Percentiles rank a stretch among this genome's conserved stretches.
These are phyloP conservation scores for Starmerella sirachaensis DNA, from an alignment of 805 yeast species.

Conservation along the genomic window DNA sequence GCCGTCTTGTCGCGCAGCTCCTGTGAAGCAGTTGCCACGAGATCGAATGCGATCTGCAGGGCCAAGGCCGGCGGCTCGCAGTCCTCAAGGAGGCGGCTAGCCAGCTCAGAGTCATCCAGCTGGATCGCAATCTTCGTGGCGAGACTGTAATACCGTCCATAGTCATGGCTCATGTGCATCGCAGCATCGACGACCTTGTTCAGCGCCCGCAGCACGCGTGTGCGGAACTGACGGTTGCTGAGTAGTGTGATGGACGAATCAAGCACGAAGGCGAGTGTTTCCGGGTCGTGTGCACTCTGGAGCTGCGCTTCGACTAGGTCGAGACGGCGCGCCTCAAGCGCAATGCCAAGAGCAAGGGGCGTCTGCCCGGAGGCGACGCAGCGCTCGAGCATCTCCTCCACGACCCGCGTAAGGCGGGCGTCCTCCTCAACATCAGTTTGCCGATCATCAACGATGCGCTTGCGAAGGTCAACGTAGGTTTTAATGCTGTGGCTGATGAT, in stretches of 20 bases:
- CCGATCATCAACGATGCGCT: constrained; percentile 34
- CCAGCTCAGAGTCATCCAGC: constrained; percentile 63
- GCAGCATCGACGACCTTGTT: constrained; percentile 43
- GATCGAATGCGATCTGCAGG: constrained; percentile 89
- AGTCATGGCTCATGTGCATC: constrained; percentile 28
- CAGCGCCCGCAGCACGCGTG: constrained; percentile 48
- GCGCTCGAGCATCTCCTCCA: constrained; percentile 75
- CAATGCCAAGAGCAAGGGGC: constrained; percentile 77
- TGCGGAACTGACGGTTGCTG: constrained; percentile 53
- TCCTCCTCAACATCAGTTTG: constrained; percentile 32
- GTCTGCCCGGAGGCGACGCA: constrained; percentile 62
- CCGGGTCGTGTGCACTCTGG: constrained; percentile 24
- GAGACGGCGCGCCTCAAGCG: constrained; percentile 75
- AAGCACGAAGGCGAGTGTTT: constrained; percentile 49
- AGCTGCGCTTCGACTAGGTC: constrained; percentile 63
- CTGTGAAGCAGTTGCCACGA: constrained; percentile 84
- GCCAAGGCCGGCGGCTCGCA: constrained; percentile 50
- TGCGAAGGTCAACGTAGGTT: constrained; percentile 58
- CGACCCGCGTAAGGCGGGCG: constrained; percentile 51
- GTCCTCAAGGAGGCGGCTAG: constrained; percentile 54
- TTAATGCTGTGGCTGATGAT: constrained; percentile 88
- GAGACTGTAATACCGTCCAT: constrained; percentile 67
- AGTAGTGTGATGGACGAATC: constrained; percentile 55
- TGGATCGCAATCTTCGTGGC: constrained; percentile 79
- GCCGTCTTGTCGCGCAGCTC: constrained; percentile 54